Evolutionary conservation across 2,329 filamentous ascomycete genomes (phyloP).

Genomic region (Colletotrichum plurivorum): DNA sequence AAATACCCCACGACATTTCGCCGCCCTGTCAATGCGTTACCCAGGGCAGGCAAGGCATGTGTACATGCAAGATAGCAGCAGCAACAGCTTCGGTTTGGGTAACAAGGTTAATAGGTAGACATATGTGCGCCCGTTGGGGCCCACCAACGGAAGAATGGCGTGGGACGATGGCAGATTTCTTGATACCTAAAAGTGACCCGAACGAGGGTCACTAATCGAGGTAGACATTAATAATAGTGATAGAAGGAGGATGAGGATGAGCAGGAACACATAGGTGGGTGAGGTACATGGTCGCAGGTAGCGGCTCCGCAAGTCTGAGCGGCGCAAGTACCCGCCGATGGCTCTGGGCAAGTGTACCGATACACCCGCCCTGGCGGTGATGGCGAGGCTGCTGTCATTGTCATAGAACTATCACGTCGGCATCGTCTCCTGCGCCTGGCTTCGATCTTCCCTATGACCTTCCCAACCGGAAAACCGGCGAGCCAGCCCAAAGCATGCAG

Average conservation of each 20-base stretch:
- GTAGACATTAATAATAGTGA: neutral
- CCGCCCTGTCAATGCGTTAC: neutral
- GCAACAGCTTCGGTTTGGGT: neutral
- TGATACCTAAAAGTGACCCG: constrained; percentile 11
- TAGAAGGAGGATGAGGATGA: neutral
- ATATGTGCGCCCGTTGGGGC: neutral
- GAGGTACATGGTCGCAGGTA: constrained; percentile 8
- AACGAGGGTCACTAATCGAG: constrained; percentile 4
- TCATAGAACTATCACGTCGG: constrained; percentile 21
- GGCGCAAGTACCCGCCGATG: neutral
- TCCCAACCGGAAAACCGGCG: neutral
- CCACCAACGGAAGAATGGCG: constrained; percentile 20
- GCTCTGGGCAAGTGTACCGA: constrained; percentile 3
- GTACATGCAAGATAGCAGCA: neutral
- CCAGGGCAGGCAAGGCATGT: no score
- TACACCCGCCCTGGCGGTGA: neutral
- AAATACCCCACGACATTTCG: neutral
- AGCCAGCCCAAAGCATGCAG: neutral
- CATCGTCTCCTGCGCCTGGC: neutral
- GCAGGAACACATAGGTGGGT: neutral
- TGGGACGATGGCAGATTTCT: constrained; percentile 15
- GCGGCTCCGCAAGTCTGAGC: neutral
- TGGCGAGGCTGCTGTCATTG: constrained; percentile 9
- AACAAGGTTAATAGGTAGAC: neutral
- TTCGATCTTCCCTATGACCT: constrained; percentile 17